A percentile compares a stretch with the other conserved stretches of the same genome.
Evolutionary conservation across 2,329 filamentous ascomycete species (phyloP).

Genomic region (Massarina eburnea): DNA sequence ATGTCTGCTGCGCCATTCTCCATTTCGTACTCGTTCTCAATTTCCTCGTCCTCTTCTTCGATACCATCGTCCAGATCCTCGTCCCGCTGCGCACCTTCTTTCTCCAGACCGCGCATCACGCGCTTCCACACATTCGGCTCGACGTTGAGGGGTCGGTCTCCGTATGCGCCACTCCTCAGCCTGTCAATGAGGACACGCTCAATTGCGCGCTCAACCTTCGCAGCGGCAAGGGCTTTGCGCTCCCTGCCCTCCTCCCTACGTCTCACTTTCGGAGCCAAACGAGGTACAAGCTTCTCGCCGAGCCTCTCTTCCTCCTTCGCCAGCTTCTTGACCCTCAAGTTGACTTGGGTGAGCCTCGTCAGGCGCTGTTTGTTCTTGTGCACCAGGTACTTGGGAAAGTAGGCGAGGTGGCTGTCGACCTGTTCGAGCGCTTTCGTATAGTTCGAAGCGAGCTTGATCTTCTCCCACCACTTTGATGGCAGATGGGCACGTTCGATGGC

Average conservation of each 20-base stretch:
- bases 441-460: conserved; percentile 85
- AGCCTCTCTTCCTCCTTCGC: conserved; percentile 87
- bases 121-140: conserved; percentile 97
- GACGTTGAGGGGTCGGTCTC: conserved; percentile 90
- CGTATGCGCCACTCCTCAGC: conserved; percentile 88
- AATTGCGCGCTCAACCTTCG: conserved; percentile 94
- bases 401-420: conserved; percentile 63
- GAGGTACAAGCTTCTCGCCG: conserved; percentile 84
- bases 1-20: conserved; percentile 73
- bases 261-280: conserved; percentile 85
- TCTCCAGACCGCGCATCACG: conserved; percentile 87
- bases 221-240: conserved; percentile 57
- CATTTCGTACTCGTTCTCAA: conserved; percentile 65
- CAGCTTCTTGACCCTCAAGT: conserved; percentile 73
- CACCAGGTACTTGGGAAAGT: conserved; percentile 90
- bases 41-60: conserved; percentile 72
- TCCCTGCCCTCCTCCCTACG: conserved; percentile 52
- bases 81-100: conserved; percentile 78
- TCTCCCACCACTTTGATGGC: conserved; percentile 92
- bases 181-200: conserved; percentile 93
- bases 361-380: conserved; percentile 89
- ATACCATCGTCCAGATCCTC: conserved; percentile 88
- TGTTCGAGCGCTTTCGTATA: conserved; percentile 87
- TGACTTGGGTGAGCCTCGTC: conserved; percentile 88
- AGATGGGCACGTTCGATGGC: conserved; percentile 69